Conservation (phyloP, 2,329 filamentous ascomycete genomes). For the Trichoderma breve region DNA sequence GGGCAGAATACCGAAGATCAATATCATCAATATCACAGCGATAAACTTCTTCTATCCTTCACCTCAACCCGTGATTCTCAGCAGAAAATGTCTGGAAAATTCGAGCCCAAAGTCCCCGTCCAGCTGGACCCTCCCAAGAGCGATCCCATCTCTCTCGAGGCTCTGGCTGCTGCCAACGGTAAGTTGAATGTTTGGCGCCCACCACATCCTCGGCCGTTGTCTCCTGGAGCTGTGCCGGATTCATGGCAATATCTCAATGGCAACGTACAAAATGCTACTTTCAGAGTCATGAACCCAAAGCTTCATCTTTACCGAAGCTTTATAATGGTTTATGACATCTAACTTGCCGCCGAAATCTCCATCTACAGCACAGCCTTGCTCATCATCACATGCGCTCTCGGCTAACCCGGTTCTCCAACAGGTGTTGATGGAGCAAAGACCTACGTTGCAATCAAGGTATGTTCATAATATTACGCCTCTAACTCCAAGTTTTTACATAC, state of each 20-base stretch:
- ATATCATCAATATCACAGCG: neutral
- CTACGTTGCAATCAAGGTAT: slow-evolving; percentile 69
- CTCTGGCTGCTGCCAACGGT: slow-evolving; percentile 83
- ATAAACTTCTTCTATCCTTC: neutral
- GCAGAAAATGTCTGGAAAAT: slow-evolving; percentile 59
- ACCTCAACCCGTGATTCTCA: neutral
- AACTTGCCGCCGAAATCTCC: neutral
- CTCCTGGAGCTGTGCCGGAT: neutral
- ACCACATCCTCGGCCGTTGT: neutral
- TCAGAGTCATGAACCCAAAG: too few species aligned
- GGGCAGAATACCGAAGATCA: neutral
- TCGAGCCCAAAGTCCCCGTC: slow-evolving; percentile 76
- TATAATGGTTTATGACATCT: neutral
- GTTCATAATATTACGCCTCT: neutral
- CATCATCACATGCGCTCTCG: neutral
- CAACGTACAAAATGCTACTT: neutral
- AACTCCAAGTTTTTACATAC: neutral
- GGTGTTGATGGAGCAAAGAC: slow-evolving; percentile 63
- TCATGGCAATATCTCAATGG: neutral
- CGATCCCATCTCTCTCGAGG: slow-evolving; percentile 77
- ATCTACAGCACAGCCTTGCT: neutral
- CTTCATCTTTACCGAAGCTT: neutral
- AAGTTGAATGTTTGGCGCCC: slow-evolving; percentile 32
- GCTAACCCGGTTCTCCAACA: slow-evolving; percentile 34
- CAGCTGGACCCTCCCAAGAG: slow-evolving; percentile 80